phyloP scores from a whole-genome alignment of 768 basidiomycete genomes.

The Lentinula sp. region DNA sequence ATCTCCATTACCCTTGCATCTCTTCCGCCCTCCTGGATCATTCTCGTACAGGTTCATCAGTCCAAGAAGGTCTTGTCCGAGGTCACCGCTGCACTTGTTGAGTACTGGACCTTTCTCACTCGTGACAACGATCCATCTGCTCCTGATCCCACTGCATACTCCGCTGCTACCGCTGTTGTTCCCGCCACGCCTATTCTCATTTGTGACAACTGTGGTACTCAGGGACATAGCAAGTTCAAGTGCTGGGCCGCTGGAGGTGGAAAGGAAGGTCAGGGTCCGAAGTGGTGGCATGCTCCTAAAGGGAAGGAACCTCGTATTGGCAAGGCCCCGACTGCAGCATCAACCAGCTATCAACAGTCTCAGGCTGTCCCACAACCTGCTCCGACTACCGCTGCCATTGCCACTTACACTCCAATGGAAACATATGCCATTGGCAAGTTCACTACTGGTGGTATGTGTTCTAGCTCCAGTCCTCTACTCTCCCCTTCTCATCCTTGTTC shows the following conservation, averaged over 20 bases:
- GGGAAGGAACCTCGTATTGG: neutral
- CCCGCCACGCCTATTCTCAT: neutral
- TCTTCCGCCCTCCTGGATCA: neutral
- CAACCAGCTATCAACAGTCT: too few species aligned
- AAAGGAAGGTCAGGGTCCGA: neutral
- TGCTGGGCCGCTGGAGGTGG: neutral
- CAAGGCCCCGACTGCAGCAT: too few species aligned
- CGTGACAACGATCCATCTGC: neutral
- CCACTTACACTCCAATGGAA: neutral
- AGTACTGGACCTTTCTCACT: neutral
- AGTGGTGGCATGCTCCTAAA: neutral
- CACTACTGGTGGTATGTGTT: neutral
- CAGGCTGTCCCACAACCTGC: neutral
- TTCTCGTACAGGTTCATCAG: neutral
- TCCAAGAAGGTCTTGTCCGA: neutral
- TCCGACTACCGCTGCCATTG: neutral
- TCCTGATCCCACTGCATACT: neutral
- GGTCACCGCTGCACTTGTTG: neutral
- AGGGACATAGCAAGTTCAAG: neutral
- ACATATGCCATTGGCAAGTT: neutral
- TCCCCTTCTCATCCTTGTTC: too few species aligned
- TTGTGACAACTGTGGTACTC: neutral
- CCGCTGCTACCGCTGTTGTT: neutral
- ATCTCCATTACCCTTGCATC: neutral
- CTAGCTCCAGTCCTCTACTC: too few species aligned